These are phyloP conservation scores for Colletotrichum sp. DNA, from an alignment of 2,329 filamentous ascomycete species.

Conservation along the genomic window DNA sequence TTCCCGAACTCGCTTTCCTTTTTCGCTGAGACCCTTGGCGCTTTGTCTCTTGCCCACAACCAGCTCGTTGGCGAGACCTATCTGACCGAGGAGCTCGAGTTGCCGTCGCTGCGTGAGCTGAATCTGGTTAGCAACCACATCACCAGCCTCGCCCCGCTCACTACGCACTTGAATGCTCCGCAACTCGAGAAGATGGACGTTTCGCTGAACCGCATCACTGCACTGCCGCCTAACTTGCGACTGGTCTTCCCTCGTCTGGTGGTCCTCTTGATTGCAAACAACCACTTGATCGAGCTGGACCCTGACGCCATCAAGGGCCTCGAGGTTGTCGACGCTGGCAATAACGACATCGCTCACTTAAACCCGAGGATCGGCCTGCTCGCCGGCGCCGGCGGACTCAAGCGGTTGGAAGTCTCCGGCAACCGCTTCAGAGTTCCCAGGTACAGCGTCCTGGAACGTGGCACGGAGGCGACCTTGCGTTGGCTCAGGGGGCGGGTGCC, in stretches of 20 bases:
- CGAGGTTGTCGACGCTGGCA: slow-evolving; percentile 77
- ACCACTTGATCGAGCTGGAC: slow-evolving; percentile 75
- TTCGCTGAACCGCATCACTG: slow-evolving; percentile 79
- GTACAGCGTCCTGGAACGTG: slow-evolving; percentile 83
- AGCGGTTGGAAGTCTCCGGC: slow-evolving; percentile 78
- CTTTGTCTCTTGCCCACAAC: slow-evolving; percentile 79
- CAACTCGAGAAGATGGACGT: slow-evolving; percentile 79
- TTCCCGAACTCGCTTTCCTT: slow-evolving; percentile 76
- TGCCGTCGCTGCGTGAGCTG: slow-evolving; percentile 79
- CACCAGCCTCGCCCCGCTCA: slow-evolving; percentile 70
- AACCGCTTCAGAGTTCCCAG: slow-evolving; percentile 90
- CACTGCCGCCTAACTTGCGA: slow-evolving; percentile 68
- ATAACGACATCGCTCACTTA: slow-evolving; percentile 84
- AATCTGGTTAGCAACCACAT: slow-evolving; percentile 79
- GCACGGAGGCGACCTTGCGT: slow-evolving; percentile 81
- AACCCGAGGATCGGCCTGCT: slow-evolving; percentile 83
- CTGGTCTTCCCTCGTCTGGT: slow-evolving; percentile 72
- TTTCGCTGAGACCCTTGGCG: slow-evolving; percentile 73
- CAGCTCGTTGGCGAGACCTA: slow-evolving; percentile 70
- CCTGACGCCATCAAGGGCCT: slow-evolving; percentile 78
- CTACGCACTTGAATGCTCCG: slow-evolving; percentile 73
- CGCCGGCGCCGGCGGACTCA: slow-evolving; percentile 63
- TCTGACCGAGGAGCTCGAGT: slow-evolving; percentile 68
- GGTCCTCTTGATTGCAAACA: slow-evolving; percentile 78
- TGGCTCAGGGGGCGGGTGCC: slow-evolving; percentile 83